A percentile compares a stretch with the other conserved stretches of the same genome.
These are phyloP conservation scores for Fragaria nilgerrensis DNA, from an alignment of 306 rosid genomes.

Conservation along the genomic window DNA sequence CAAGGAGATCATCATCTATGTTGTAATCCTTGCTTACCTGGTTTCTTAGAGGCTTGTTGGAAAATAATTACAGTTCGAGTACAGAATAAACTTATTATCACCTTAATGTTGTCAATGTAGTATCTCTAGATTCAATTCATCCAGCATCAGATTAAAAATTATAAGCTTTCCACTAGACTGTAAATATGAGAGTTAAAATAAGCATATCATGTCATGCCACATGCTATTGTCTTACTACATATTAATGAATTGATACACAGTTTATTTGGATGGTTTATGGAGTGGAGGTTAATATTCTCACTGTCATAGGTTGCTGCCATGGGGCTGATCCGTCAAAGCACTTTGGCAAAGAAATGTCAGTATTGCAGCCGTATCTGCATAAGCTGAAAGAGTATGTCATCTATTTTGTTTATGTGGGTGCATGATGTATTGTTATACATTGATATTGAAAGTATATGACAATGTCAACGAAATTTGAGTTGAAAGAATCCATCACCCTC, in stretches of 20 bases:
- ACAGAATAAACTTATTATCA: neutral
- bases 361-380: slow-evolving; percentile 68
- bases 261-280: slow-evolving; percentile 23
- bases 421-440: neutral
- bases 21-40: too few relatives aligned
- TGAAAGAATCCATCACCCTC: neutral
- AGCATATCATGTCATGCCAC: neutral
- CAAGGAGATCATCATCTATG: neutral
- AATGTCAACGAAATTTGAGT: neutral
- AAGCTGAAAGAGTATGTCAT: slow-evolving; percentile 76
- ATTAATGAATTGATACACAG: neutral
- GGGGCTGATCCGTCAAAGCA: slow-evolving; percentile 93
- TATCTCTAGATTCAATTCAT: neutral
- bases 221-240: neutral
- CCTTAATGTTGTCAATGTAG: neutral
- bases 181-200: neutral
- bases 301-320: slow-evolving; percentile 83
- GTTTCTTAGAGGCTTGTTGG: neutral
- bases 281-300: slow-evolving; percentile 25
- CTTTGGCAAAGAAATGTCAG: slow-evolving; percentile 82
- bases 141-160: neutral
- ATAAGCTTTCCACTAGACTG: neutral
- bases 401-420: neutral
- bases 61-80: neutral
- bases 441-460: neutral